phyloP scores from a whole-genome alignment of 2,329 filamentous ascomycete species.

The Colletotrichum sojae region DNA sequence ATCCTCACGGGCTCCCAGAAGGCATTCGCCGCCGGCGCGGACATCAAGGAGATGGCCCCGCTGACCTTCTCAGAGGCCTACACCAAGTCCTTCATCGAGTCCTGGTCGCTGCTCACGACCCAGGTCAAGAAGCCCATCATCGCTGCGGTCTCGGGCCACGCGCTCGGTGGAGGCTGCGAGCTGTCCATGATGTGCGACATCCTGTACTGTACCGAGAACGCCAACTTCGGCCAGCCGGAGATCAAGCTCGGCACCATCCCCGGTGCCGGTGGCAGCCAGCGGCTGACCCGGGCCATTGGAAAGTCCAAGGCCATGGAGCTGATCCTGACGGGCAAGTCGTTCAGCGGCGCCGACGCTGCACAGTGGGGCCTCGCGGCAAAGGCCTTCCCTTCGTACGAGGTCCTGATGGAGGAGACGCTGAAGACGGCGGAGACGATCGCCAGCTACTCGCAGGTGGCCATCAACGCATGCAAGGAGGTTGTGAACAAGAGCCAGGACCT shows the following conservation, averaged over 20 bases:
- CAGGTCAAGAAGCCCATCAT: slow-evolving; percentile 94
- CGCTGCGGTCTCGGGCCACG: slow-evolving; percentile 93
- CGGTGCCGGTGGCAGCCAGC: slow-evolving; percentile 91
- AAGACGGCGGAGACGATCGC: slow-evolving; percentile 93
- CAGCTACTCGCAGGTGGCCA: slow-evolving; percentile 85
- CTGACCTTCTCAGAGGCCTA: slow-evolving; percentile 92
- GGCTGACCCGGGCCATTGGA: slow-evolving; percentile 85
- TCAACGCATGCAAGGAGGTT: slow-evolving; percentile 95
- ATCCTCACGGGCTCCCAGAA: slow-evolving; percentile 90
- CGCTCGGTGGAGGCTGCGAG: slow-evolving; percentile 95
- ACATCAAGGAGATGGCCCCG: slow-evolving; percentile 99
- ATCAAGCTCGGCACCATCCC: slow-evolving; percentile 95
- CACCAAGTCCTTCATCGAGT: slow-evolving; percentile 91
- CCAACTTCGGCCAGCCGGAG: slow-evolving; percentile 97
- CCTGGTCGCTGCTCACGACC: slow-evolving; percentile 89
- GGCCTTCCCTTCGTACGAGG: slow-evolving; percentile 84
- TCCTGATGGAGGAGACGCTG: slow-evolving; percentile 84
- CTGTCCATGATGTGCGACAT: slow-evolving; percentile 98
- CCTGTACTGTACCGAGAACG: slow-evolving; percentile 86
- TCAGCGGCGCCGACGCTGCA: slow-evolving; percentile 86
- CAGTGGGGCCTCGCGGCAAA: slow-evolving; percentile 92
- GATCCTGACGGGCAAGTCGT: slow-evolving; percentile 87
- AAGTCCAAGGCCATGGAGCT: slow-evolving; percentile 93
- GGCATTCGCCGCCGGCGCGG: slow-evolving; percentile 94
- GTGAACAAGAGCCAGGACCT: slow-evolving; percentile 99